Base-by-base conservation (phyloP, 2,329 filamentous ascomycete genomes). In the Alternaria triticina region DNA sequence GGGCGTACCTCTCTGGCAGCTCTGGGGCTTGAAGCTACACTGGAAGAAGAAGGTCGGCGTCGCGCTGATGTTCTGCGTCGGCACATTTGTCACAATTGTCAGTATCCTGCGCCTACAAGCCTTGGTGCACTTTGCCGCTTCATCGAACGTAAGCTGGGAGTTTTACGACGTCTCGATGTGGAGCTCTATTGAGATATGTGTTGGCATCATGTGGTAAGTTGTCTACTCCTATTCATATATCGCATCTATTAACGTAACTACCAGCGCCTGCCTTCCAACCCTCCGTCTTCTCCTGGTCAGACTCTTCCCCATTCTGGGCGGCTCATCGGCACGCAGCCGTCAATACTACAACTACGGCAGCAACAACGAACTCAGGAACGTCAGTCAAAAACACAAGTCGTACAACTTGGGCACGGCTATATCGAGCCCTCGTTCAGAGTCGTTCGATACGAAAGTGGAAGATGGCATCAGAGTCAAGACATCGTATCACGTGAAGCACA, bases 61-160 rank as follows among this genome's bases (percentile, higher is more conserved):
- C 45, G 74, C 76, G 25, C 62, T 80, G 51, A 80, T 81, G 79
- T 81, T 81, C 61, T 74, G 72, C 54, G 72, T 81, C 7, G 79
- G 78, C 28, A 79, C 80, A 22, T 77, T 82, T 52, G 79, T 83
- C 49, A 82, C 81, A 2, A 64, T 83, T 6, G 76, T 84, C 51
- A 83, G 81, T 61, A 79, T 82, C 54, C 68, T 84, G 43, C 81
- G 82, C 5, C 69, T 85, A 5, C 75, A 77, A 13, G 80, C 81
- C 6, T 72, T 84, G 9, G 76, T 84, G 47, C 68, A 78, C 43
- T 84, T 84, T 57, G 80, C 80, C 17, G 77, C 73, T 22, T 82
- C 82, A 1, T 61, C 71, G 2, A 83, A 84, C 66, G 66, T 80
- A 20, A 76, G 71, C 30, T 81, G 79, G 76, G 80, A 81, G 54